These are phyloP conservation scores for Moesziomyces parantarcticus DNA, from an alignment of 1,284 basidiomycete species.

Conservation along the genomic window DNA sequence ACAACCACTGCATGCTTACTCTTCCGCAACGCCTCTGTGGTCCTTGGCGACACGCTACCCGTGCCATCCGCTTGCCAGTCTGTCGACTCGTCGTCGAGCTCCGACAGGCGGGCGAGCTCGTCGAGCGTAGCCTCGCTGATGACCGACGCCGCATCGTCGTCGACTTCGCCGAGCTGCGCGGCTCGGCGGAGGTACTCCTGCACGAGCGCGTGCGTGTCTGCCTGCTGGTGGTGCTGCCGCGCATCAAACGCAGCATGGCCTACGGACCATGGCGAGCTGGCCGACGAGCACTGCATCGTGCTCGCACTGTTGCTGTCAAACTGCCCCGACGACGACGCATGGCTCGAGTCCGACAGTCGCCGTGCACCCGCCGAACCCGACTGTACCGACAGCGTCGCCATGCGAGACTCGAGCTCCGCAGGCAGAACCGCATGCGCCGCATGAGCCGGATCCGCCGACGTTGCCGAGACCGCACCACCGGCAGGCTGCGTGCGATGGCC, in stretches of 20 bases:
- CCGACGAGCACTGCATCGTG: slow-evolving; percentile 34
- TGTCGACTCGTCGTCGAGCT: slow-evolving; percentile 4
- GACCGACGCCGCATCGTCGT: not conserved
- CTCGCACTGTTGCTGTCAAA: slow-evolving; percentile 41
- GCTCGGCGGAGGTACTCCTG: slow-evolving; percentile 43
- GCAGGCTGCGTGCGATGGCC: slow-evolving; percentile 5
- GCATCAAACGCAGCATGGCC: slow-evolving; percentile 13
- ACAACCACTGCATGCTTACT: slow-evolving; percentile 13
- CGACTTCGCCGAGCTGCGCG: slow-evolving; percentile 13
- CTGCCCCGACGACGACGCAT: slow-evolving; percentile 36
- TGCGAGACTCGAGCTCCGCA: slow-evolving; percentile 32
- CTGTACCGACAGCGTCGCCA: slow-evolving; percentile 33
- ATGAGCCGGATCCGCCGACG: too few species aligned
- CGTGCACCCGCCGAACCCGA: slow-evolving; percentile 9
- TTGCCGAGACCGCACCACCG: not conserved
- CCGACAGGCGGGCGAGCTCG: not conserved
- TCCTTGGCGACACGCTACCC: slow-evolving; percentile 1
- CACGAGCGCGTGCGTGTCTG: slow-evolving; percentile 40
- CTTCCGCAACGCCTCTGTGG: slow-evolving; percentile 9
- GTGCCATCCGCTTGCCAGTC: slow-evolving; percentile 8
- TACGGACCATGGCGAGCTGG: slow-evolving; percentile 38
- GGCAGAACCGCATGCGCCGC: slow-evolving; percentile 6
- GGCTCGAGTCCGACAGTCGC: slow-evolving; percentile 31
- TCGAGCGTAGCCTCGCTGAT: slow-evolving; percentile 1
- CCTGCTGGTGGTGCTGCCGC: slow-evolving; percentile 25